phyloP scores from a whole-genome alignment of 306 rosid species.

The Lupinus albus region DNA sequence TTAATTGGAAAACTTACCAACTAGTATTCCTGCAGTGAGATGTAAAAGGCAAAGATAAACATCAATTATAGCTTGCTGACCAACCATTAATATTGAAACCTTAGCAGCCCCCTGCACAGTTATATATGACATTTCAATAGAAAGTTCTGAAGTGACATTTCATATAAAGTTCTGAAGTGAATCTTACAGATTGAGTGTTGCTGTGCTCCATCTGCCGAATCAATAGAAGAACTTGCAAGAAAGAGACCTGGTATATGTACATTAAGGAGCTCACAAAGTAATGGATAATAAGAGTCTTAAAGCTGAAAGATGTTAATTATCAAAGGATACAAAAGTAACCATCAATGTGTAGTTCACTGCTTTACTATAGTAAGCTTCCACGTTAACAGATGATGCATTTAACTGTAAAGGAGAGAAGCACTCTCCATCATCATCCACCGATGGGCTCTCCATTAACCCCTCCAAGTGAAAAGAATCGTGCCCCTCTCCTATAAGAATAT shows the following conservation, averaged over 20 bases:
- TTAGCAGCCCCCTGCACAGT: constrained; percentile 97
- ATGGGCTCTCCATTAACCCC: constrained; percentile 94
- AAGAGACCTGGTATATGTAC: constrained; percentile 67
- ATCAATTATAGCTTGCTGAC: constrained; percentile 98
- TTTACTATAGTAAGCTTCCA: constrained; percentile 91
- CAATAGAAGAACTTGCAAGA: constrained; percentile 94
- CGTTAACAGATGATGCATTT: constrained; percentile 88
- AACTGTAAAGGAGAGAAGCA: constrained; percentile 85
- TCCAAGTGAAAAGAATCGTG: constrained; percentile 76
- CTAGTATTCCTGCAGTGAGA: constrained; percentile 95
- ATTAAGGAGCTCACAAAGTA: constrained; percentile 57
- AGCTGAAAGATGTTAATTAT: constrained; percentile 17
- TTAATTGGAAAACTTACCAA: constrained; percentile 59
- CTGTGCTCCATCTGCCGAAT: constrained; percentile 99
- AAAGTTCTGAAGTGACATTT: no score
- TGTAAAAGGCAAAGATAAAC: constrained; percentile 96
- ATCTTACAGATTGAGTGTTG: constrained; percentile 92
- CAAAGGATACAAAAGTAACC: constrained; percentile 99
- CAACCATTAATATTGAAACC: constrained; percentile 91
- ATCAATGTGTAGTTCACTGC: constrained; percentile 98
- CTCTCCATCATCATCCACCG: constrained; percentile 84
- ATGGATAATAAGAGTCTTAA: constrained; percentile 39
- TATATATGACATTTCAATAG: no score
- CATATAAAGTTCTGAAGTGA: constrained; percentile 29
- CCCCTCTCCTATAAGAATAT: constrained; percentile 65